Conservation (phyloP, 352 stramenopile species). For the Phytophthora parvispora region DNA sequence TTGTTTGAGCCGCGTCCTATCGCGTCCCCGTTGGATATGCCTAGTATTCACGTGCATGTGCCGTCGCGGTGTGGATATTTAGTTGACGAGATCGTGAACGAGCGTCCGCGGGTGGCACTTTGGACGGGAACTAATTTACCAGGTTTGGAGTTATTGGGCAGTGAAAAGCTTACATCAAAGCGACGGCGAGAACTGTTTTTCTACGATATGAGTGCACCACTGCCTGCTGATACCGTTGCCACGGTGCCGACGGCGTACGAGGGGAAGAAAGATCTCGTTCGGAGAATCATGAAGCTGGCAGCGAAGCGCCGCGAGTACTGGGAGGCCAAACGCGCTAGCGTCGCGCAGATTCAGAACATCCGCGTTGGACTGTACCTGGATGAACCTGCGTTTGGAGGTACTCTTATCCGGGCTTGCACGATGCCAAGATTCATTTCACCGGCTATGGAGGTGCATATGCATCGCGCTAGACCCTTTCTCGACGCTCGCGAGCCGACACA, state of each 20-base stretch:
- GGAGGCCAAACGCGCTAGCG: constrained; percentile 42
- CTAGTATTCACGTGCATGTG: constrained; percentile 34
- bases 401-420: constrained; percentile 55
- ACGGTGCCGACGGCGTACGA: constrained; percentile 24
- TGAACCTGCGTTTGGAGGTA: constrained; percentile 58
- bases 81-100: constrained; percentile 51
- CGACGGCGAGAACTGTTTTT: constrained; percentile 53
- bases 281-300: constrained; percentile 41
- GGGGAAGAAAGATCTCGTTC: constrained; percentile 49
- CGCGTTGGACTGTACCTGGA: constrained; percentile 42
- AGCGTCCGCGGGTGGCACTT: constrained; percentile 37
- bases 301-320: constrained; percentile 45
- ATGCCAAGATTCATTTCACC: constrained; percentile 78
- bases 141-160: constrained; percentile 48
- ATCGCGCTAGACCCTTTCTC: constrained; percentile 35
- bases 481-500: constrained; percentile 40
- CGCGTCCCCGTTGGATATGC: constrained; percentile 94
- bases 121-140: constrained; percentile 56
- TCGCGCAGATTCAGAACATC: constrained; percentile 36
- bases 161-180: constrained; percentile 39
- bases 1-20: constrained; percentile 98
- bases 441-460: constrained; percentile 77
- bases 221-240: constrained; percentile 36
- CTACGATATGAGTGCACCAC: constrained; percentile 51
- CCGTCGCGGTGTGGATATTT: constrained; percentile 59